Conservation (phyloP, 2,329 filamentous ascomycete species). For the Corinectria fuckeliana region DNA sequence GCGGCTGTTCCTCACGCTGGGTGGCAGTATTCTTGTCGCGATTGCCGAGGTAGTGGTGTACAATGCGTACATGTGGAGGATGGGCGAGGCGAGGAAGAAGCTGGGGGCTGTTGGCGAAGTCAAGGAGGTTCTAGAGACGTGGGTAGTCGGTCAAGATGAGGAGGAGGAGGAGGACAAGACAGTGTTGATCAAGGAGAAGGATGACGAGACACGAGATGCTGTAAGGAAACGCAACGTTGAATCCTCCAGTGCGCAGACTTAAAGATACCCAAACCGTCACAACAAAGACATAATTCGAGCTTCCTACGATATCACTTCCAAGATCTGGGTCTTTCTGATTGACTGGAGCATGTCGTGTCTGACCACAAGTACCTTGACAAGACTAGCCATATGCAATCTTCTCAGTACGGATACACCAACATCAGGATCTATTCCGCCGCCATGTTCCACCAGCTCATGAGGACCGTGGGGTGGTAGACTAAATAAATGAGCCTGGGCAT, state of each 20-base stretch:
- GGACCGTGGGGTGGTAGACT: neutral
- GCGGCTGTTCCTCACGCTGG: slow-evolving; percentile 73
- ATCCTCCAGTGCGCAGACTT: slow-evolving; percentile 8
- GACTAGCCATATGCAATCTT: too few relatives aligned
- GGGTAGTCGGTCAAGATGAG: slow-evolving; percentile 62
- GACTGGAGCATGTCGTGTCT: neutral
- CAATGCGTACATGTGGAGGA: slow-evolving; percentile 73
- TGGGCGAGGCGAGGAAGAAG: slow-evolving; percentile 70
- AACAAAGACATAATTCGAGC: neutral
- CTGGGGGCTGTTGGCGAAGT: slow-evolving; percentile 67
- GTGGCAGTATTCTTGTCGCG: slow-evolving; percentile 72
- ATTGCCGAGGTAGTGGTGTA: slow-evolving; percentile 82
- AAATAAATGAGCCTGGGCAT: slow-evolving; percentile 13
- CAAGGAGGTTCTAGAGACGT: slow-evolving; percentile 74
- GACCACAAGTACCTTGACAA: too few relatives aligned
- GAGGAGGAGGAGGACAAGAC: slow-evolving; percentile 33
- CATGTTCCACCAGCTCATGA: neutral
- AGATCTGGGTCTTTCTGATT: too few relatives aligned
- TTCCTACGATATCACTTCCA: neutral
- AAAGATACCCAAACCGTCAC: neutral
- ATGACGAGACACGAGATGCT: slow-evolving; percentile 19
- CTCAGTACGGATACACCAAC: too few relatives aligned
- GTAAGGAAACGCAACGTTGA: slow-evolving; percentile 39
- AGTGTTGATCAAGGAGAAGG: slow-evolving; percentile 35
- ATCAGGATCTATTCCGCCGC: neutral